Base-by-base conservation (phyloP, 2,329 filamentous ascomycete genomes). In the Trichoderma aggressivum region DNA sequence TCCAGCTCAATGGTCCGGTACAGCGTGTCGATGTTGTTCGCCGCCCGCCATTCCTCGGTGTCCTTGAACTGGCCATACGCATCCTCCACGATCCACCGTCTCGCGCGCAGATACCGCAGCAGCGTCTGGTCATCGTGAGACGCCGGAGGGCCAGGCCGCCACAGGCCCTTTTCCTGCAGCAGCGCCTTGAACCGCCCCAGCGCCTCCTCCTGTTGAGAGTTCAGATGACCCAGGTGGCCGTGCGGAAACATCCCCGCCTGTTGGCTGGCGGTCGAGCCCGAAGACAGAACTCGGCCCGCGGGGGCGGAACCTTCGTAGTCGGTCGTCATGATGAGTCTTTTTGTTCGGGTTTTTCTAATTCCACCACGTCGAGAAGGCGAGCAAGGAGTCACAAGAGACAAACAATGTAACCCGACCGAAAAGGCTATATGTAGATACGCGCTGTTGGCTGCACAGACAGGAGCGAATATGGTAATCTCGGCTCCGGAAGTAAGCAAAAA, bases 1-100 rank as follows among this genome's bases (percentile, higher is more conserved):
- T 93, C 88, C 26, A 94, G 82, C 72, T 97, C 93, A 77, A 98
- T 97, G 36, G 92, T 94, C 79, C 92, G 88, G 82, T 97, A 98
- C 47, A 98, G 85, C 58, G 89, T 85, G 73, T 94, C 89, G 62
- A 97, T 87, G 75, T 92, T 86, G 80, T 95, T 95, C 73, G 92
- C 89, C 75, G 88, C 88, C 72, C 94, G 90, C 93, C 94, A 98
- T 71, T 92, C 89, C 81, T 97, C 94, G 0, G 94, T 97, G 69
- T 94, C 92, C 77, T 91, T 90, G 83, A 97, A 97, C 82, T 98
- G 94, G 72, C 84, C 86, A 79, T 91, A 91, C 14, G 94, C 94
- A 75, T 95, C 94, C 75, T 89, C 82, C 11, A 93, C 87, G 32
- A 91, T 84, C 85, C 95, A 98, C 80, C 90, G 92, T 70, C 94